phyloP scores from a whole-genome alignment of 306 rosid species.

The Luffa aegyptiaca region DNA sequence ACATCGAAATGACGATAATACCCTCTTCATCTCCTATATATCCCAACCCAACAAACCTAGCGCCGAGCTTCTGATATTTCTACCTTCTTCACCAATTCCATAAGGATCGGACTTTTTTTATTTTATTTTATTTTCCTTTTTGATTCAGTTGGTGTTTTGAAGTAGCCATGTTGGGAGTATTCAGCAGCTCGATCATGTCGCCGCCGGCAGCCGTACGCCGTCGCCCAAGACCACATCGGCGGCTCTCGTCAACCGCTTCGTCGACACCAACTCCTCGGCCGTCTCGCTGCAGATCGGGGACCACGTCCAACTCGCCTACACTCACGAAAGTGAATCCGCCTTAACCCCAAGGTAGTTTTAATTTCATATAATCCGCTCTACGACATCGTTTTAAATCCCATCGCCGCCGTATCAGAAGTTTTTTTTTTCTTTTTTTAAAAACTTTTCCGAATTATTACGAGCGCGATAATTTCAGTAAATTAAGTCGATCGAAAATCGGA shows the following conservation, averaged over 20 bases:
- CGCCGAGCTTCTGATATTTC: background rate
- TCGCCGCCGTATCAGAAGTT: background rate
- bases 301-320: slow-evolving; percentile 52
- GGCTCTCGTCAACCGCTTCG: slow-evolving; percentile 53
- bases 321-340: slow-evolving; percentile 62
- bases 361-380: background rate
- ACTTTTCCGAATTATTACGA: background rate
- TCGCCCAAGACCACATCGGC: slow-evolving; percentile 62
- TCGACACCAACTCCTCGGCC: slow-evolving; percentile 32
- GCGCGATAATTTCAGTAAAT: background rate
- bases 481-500: background rate
- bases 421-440: no score
- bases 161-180: slow-evolving; percentile 64
- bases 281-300: slow-evolving; percentile 70
- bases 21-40: background rate
- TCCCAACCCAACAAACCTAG: background rate
- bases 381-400: background rate
- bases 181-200: slow-evolving; percentile 74
- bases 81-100: background rate
- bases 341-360: slow-evolving; percentile 67
- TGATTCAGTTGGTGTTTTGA: background rate
- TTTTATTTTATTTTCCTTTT: no score
- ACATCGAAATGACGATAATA: background rate
- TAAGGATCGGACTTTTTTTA: no score
- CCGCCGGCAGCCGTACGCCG: slow-evolving; percentile 89